phyloP scores from a whole-genome alignment of 257 asterid genomes.

The Fraxinus excelsior region DNA sequence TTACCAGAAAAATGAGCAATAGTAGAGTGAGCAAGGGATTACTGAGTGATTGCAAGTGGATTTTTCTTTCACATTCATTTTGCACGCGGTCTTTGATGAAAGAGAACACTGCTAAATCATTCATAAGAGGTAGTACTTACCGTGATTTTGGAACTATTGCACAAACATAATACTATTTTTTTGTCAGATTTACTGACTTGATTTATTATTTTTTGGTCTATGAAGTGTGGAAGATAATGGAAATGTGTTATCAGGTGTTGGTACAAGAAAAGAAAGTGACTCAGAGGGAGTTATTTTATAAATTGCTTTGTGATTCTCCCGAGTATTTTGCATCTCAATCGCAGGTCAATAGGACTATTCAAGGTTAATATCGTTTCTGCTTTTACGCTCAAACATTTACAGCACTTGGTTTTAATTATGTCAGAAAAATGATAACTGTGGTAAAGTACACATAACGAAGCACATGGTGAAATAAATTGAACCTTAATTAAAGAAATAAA shows the following conservation, averaged over 20 bases:
- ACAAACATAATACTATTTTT: background rate
- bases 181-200: background rate
- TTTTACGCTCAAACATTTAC: background rate
- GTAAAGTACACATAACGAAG: background rate
- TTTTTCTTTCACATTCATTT: conserved; percentile 72
- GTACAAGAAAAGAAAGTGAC: conserved; percentile 79
- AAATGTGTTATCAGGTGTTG: conserved; percentile 75
- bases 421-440: background rate
- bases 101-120: conserved; percentile 64
- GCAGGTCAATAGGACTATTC: conserved; percentile 83
- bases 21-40: conserved; percentile 73
- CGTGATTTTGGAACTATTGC: background rate
- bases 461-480: background rate
- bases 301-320: conserved; percentile 78
- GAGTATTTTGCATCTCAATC: conserved; percentile 67
- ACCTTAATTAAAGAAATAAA: background rate
- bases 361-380: conserved; percentile 44
- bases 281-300: conserved; percentile 91
- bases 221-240: conserved; percentile 95
- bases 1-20: conserved; percentile 68
- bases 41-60: conserved; percentile 59
- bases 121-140: conserved; percentile 62
- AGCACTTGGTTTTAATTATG: conserved; percentile 6
- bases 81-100: conserved; percentile 69
- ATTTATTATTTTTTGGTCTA: conserved; percentile 5